These are phyloP conservation scores for Withania somnifera DNA, from an alignment of 305 asterid species.

Conservation along the genomic window DNA sequence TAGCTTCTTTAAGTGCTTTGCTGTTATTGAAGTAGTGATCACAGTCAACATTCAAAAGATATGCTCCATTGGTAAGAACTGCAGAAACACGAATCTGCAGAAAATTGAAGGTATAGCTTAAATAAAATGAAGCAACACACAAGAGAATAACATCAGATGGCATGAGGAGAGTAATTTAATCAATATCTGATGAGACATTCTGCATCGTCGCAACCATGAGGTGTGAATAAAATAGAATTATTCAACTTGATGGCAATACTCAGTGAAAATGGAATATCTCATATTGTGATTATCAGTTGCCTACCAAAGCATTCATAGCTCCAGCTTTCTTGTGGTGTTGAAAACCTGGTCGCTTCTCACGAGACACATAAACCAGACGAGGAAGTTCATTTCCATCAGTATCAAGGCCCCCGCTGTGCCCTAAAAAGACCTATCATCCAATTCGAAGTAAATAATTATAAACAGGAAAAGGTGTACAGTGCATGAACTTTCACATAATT, in stretches of 20 bases:
- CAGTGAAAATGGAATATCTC: slow-evolving; percentile 2
- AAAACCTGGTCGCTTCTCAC: slow-evolving; percentile 95
- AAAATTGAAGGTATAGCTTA: slow-evolving; percentile 4
- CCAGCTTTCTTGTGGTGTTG: slow-evolving; percentile 99
- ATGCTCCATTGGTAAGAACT: slow-evolving; percentile 93
- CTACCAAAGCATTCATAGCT: slow-evolving; percentile 95
- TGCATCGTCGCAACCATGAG: neutral
- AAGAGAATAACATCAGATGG: neutral
- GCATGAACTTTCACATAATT: neutral
- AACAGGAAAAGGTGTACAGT: neutral
- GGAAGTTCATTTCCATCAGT: slow-evolving; percentile 93
- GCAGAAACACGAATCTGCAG: slow-evolving; percentile 90
- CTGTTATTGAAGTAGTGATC: slow-evolving; percentile 96
- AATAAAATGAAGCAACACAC: neutral
- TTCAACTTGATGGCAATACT: neutral
- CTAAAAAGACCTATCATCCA: slow-evolving; percentile 57
- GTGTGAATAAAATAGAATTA: neutral
- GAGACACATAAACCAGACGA: slow-evolving; percentile 89
- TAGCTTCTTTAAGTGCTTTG: slow-evolving; percentile 90
- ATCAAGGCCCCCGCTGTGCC: slow-evolving; percentile 86
- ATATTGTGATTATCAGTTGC: slow-evolving; percentile 6
- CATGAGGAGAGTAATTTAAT: neutral
- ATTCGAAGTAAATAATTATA: neutral
- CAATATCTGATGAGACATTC: neutral
- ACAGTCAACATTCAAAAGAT: slow-evolving; percentile 80